phyloP scores from a whole-genome alignment of 768 basidiomycete genomes.

The Boletus reticuloceps region DNA sequence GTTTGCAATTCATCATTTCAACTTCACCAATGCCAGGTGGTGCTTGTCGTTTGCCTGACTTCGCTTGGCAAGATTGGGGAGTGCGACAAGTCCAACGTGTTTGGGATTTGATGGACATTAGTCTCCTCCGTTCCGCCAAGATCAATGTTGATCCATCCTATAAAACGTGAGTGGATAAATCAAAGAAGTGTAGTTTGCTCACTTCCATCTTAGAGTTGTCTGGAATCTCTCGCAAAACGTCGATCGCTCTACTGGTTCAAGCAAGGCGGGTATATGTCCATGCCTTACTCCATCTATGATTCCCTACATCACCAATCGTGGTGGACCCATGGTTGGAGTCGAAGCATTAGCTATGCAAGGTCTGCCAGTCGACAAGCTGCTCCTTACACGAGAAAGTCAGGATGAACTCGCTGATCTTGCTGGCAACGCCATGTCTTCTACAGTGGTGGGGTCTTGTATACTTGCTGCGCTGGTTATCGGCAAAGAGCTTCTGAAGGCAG shows the following conservation, averaged over 20 bases:
- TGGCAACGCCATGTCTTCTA: constrained; percentile 97
- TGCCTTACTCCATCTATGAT: constrained; percentile 98
- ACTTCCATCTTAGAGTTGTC: constrained; percentile 54
- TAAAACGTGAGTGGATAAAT: constrained; percentile 65
- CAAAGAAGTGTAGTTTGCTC: background rate
- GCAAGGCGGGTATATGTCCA: constrained; percentile 80
- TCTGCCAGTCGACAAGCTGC: constrained; percentile 85
- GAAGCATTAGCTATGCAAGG: constrained; percentile 95
- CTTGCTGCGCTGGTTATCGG: constrained; percentile 75
- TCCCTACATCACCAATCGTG: constrained; percentile 92
- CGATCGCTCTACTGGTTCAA: constrained; percentile 82
- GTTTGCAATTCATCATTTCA: background rate
- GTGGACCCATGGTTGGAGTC: constrained; percentile 91
- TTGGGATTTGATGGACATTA: constrained; percentile 94
- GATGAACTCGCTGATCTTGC: constrained; percentile 93
- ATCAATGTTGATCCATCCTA: constrained; percentile 82
- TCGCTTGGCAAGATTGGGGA: constrained; percentile 94
- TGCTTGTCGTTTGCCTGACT: constrained; percentile 81
- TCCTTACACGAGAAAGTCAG: constrained; percentile 89
- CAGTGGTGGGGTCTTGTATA: constrained; percentile 90
- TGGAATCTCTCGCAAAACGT: constrained; percentile 99
- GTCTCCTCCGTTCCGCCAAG: constrained; percentile 73
- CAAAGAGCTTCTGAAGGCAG: constrained; percentile 61
- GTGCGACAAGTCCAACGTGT: constrained; percentile 91
- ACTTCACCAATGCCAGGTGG: constrained; percentile 48